Evolutionary conservation across 768 basidiomycete genomes (phyloP), one percentile per base, ranked within the genome.

Genomic region (Leccinum disarticulatum): DNA sequence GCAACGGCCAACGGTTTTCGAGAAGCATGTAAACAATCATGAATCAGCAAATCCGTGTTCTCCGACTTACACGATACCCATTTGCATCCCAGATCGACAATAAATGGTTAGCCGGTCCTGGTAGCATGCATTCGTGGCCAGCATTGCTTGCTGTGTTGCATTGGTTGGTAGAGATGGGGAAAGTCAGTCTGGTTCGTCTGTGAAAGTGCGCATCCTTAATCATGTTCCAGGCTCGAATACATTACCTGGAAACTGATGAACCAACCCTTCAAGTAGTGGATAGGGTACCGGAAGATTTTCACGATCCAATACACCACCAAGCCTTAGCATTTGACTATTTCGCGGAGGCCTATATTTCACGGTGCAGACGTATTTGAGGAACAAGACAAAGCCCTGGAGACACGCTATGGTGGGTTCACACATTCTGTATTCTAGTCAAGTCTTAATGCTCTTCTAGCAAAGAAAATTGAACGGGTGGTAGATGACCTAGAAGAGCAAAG

Each of bases 41-140:
- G 35, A 35, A 35, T 41, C 17, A 41, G 38, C 17, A 41, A 41
- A 17, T 41, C 38, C 38, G 0, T 41, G 38, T 43, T 43, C n/a
- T 43, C 41, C 4, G 9, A n/a, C n/a, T 43, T 6, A 73, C 93
- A 38, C 81, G 83, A 62, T 99, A 98, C 74, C 96, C 97, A 0
- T 91, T 87, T 59, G 81, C 86, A 4, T 81, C 87, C 54, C 81
- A 84, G 58, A 82, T 98, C 17, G 91, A 93, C 64, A 86, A 87
- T 54, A 95, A 91, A 63, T 93, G 91, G 82, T 74, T 98, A 5
- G 88, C 88, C 8, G 88, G 94, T 3, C 91, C 94, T 0, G 95
- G 92, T 0, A 89, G 87, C 56, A 88, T 90, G 79, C 90, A 93
- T 74, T 87, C 89, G n/a, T 98, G 96, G 97, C 92, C 93, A 0